These are phyloP conservation scores for Aspergillus sp. DNA, from an alignment of 2,329 filamentous ascomycete genomes.

Conservation along the genomic window DNA sequence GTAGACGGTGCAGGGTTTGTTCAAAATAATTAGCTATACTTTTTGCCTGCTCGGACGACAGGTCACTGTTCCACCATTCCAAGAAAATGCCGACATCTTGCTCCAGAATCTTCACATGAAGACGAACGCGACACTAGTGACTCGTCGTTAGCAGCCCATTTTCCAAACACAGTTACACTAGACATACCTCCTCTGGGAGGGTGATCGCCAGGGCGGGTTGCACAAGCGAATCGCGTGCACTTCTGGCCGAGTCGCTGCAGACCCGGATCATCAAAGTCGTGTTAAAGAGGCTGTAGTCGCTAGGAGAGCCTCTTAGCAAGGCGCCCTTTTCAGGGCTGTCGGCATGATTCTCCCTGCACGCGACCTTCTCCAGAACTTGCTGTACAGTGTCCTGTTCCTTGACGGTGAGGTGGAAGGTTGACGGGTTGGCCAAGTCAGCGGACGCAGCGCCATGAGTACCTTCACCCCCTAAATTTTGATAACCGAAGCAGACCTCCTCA, in stretches of 20 bases:
- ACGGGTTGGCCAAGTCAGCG: constrained; percentile 16
- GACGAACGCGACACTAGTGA: constrained; percentile 32
- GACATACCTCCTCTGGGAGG: constrained; percentile 33
- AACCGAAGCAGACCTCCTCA: constrained; percentile 49
- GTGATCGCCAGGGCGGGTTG: constrained; percentile 25
- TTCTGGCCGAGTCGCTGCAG: constrained; percentile 21
- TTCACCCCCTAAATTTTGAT: constrained; percentile 27
- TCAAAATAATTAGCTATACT: constrained; percentile 55
- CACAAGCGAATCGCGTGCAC: constrained; percentile 13
- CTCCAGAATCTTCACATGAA: constrained; percentile 35
- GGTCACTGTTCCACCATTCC: constrained; percentile 38
- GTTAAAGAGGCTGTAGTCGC: constrained; percentile 31
- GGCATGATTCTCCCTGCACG: constrained; percentile 8
- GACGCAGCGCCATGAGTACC: not conserved
- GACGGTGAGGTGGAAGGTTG: constrained; percentile 26
- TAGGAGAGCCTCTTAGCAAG: not conserved
- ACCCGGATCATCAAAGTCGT: constrained; percentile 35
- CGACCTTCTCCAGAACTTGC: constrained; percentile 26
- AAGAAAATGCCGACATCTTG: constrained; percentile 36
- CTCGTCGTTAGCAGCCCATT: constrained; percentile 4
- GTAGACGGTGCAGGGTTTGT: constrained; percentile 48
- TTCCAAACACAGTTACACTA: not conserved
- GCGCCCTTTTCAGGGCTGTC: constrained; percentile 10
- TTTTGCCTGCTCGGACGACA: constrained; percentile 36
- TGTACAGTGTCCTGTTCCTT: constrained; percentile 27